These are phyloP conservation scores for Sugiyamaella valdiviana DNA, from an alignment of 805 yeast genomes.

Conservation along the genomic window DNA sequence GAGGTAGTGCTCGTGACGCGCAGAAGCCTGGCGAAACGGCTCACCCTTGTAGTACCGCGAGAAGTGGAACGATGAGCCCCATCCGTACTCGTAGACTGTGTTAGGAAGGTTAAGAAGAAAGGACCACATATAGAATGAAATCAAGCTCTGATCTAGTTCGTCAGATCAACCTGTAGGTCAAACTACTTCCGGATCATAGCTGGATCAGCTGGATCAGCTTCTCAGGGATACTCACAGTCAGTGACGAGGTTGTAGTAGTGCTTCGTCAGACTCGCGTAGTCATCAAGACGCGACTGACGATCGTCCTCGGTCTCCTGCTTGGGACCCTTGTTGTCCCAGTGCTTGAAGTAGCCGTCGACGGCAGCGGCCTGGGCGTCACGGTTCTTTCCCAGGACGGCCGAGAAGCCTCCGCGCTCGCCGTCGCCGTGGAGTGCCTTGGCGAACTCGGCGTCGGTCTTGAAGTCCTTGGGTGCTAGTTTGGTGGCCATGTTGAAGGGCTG, in stretches of 20 bases:
- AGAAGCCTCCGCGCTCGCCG: conserved; percentile 60
- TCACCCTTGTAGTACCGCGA: conserved; percentile 92
- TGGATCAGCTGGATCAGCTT: too few relatives aligned
- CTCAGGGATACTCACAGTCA: conserved; percentile 56
- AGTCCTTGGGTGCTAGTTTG: conserved; percentile 49
- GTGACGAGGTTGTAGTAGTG: conserved; percentile 96
- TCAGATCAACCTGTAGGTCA: too few relatives aligned
- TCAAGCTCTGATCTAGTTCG: too few relatives aligned
- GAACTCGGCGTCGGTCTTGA: conserved; percentile 59
- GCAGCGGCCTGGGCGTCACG: conserved; percentile 77
- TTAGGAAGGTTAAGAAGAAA: neutral
- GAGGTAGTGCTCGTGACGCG: conserved; percentile 89
- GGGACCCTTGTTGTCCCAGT: conserved; percentile 88
- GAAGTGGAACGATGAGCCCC: conserved; percentile 99
- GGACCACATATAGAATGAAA: too few relatives aligned
- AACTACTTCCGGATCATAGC: neutral
- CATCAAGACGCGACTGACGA: conserved; percentile 54
- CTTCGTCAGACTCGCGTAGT: conserved; percentile 85
- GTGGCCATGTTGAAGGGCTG: conserved; percentile 13
- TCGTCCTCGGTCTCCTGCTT: conserved; percentile 57
- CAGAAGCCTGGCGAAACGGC: conserved; percentile 87
- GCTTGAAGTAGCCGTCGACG: conserved; percentile 84
- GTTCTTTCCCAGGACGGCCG: conserved; percentile 73
- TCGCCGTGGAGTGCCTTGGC: conserved; percentile 83
- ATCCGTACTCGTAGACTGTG: conserved; percentile 88